A percentile compares a stretch with the other conserved stretches of the same genome.
Evolutionary conservation across 345 rosid genomes (phyloP).

Genomic region (Adansonia digitata): DNA sequence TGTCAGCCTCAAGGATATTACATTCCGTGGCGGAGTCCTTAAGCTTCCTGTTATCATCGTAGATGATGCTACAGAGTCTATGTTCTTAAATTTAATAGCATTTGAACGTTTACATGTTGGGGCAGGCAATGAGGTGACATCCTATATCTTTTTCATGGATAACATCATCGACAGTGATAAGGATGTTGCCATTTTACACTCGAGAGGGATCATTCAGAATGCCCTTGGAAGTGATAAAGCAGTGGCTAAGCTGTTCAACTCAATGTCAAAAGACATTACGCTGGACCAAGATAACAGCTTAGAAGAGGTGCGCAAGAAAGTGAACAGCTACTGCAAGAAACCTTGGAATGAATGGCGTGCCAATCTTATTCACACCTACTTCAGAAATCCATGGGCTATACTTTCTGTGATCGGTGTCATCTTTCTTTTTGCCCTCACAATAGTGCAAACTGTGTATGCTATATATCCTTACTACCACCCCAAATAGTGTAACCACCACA

Average conservation of each 20-base stretch:
- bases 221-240: conserved; percentile 46
- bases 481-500: no score
- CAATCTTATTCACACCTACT: conserved; percentile 39
- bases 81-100: conserved; percentile 36
- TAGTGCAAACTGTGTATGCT: conserved; percentile 28
- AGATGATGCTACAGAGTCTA: conserved; percentile 31
- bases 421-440: conserved; percentile 44
- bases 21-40: conserved; percentile 31
- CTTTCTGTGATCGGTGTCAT: conserved; percentile 33
- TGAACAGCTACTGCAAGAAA: conserved; percentile 31
- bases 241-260: conserved; percentile 42
- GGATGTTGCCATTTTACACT: conserved; percentile 41
- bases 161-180: conserved; percentile 34
- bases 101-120: conserved; percentile 36
- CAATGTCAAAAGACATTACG: conserved; percentile 11
- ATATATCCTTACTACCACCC: conserved; percentile 23
- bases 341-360: conserved; percentile 43
- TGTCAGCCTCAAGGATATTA: conserved; percentile 30
- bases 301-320: conserved; percentile 22
- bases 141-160: conserved; percentile 45
- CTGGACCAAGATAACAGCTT: conserved; percentile 30
- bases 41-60: conserved; percentile 27
- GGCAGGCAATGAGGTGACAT: conserved; percentile 39
- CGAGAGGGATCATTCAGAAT: conserved; percentile 38
- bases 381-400: conserved; percentile 48